phyloP scores from a whole-genome alignment of 441 rosid species.

The Eugenia klotzschiana region DNA sequence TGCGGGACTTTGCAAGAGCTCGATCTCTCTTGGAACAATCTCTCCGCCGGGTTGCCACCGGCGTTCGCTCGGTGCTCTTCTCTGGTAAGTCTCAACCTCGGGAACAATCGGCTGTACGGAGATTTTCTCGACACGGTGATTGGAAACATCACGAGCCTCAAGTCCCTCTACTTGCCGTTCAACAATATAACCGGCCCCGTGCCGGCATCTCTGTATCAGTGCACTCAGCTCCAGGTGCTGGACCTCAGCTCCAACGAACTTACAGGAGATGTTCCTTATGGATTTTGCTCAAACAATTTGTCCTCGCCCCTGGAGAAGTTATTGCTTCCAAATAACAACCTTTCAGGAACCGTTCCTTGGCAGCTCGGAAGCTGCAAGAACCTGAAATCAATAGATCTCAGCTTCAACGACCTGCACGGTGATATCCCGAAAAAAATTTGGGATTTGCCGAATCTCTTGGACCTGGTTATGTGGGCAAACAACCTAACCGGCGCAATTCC shows the following conservation, averaged over 20 bases:
- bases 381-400: background rate
- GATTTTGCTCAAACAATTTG: background rate
- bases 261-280: background rate
- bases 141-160: constrained; percentile 40
- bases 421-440: background rate
- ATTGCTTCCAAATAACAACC: background rate
- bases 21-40: constrained; percentile 63
- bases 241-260: background rate
- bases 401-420: constrained; percentile 1
- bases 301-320: background rate
- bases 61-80: constrained; percentile 38
- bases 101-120: constrained; percentile 58
- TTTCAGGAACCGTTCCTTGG: background rate
- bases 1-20: constrained; percentile 45
- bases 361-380: background rate
- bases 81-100: constrained; percentile 49
- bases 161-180: constrained; percentile 42
- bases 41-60: constrained; percentile 49
- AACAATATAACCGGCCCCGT: constrained; percentile 54
- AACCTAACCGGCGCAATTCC: background rate
- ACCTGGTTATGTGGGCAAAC: background rate
- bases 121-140: constrained; percentile 56
- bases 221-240: background rate
- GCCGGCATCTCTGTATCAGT: background rate
- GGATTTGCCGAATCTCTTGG: background rate